Base-by-base conservation (phyloP, 2,329 filamentous ascomycete genomes). In the Phaeoacremonium minimum region DNA sequence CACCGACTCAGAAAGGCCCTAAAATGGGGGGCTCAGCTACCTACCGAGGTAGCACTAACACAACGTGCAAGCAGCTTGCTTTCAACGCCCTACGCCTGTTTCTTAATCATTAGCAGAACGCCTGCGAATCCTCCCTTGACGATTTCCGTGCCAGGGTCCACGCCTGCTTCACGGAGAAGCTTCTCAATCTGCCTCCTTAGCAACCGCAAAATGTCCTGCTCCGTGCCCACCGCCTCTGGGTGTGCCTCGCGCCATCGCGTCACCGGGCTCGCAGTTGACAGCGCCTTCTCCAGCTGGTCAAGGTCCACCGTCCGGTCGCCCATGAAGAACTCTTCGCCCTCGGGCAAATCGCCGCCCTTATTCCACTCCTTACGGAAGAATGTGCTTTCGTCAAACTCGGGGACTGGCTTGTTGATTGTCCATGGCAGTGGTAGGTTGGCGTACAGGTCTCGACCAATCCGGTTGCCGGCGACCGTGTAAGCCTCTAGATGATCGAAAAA, bases 361-460 rank as follows among this genome's bases (percentile, higher is more conserved):
- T 58, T 53, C 69, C 69, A 76, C 8, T 69, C 63, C 37, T 56
- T 60, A 1, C 68, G 54, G 6, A 57, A 39, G 33, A 71, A 71
- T 0, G 49, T 50, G 0, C 15, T 34, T 47, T 61, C 30, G 4
- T 67, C 58, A 42, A 79, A 71, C 2, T 46, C 61, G 0, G 37
- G 9, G 0, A 61, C 52, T 0, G 57, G 46, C 3, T 43, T 32
- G 4, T 49, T 45, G 6, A 65, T 15, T 1, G 56, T 61, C 75
- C 75, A 81, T 0, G 76, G 76, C 13, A 79, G 51, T 5, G 45
- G 40, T 4, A 77, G 54, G 11, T 58, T 49, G 1, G 43, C 37
- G 46, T 77, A 79, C 12, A 61, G 43, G 8, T 56, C 47, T 1
- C 57, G 55, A 0, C 54, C 54, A 2, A 75, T 35, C 5, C 44